These are phyloP conservation scores for Darksidea phi DNA, from an alignment of 495 filamentous ascomycete genomes.

Conservation along the genomic window DNA sequence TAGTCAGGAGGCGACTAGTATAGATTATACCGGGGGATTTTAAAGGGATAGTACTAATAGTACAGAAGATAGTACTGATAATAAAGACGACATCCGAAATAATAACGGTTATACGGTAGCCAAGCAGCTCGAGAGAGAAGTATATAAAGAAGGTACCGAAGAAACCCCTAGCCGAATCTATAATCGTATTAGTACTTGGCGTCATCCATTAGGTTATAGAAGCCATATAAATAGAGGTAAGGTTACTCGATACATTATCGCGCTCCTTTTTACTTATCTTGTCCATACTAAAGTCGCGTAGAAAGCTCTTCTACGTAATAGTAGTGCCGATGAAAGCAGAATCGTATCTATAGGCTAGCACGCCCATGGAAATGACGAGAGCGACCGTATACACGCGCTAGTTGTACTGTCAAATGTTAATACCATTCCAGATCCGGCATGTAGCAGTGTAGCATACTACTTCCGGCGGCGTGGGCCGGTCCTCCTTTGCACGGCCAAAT, in stretches of 20 bases:
- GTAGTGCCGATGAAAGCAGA: constrained; percentile 41
- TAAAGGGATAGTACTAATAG: constrained; percentile 10
- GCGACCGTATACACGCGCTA: constrained; percentile 36
- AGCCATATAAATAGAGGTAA: constrained; percentile 39
- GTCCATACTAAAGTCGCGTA: constrained; percentile 38
- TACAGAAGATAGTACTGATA: constrained; percentile 36
- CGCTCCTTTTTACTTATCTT: constrained; percentile 35
- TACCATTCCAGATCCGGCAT: background rate
- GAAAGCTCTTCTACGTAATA: constrained; percentile 37
- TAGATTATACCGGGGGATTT: constrained; percentile 32
- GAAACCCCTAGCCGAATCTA: constrained; percentile 39
- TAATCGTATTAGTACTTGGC: too few species aligned
- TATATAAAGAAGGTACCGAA: constrained; percentile 41
- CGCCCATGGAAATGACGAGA: constrained; percentile 36
- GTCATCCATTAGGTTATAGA: background rate
- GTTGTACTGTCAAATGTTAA: constrained; percentile 32
- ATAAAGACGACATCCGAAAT: constrained; percentile 36
- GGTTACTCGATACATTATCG: constrained; percentile 40
- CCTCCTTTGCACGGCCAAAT: constrained; percentile 40
- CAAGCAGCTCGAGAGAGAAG: constrained; percentile 41
- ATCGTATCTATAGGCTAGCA: constrained; percentile 37
- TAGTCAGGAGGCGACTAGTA: constrained; percentile 39
- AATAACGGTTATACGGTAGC: constrained; percentile 37
- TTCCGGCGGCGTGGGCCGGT: constrained; percentile 41
- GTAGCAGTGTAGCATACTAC: constrained; percentile 22